Percentiles rank a stretch among this genome's conserved stretches.
Conservation (phyloP, 2,329 filamentous ascomycete genomes). For the Fusarium palustre region DNA sequence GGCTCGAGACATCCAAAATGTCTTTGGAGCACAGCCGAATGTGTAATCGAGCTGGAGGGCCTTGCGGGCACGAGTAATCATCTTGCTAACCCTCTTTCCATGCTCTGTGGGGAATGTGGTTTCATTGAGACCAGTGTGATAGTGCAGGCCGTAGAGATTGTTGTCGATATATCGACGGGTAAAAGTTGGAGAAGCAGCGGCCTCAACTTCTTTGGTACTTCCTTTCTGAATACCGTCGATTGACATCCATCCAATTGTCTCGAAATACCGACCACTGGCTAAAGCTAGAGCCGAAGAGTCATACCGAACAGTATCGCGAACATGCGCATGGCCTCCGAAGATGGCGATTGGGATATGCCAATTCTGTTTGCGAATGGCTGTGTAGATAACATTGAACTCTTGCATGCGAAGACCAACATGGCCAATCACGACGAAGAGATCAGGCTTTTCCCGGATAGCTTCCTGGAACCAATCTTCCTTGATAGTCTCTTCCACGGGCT, state of each 20-base stretch:
- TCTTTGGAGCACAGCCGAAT: constrained; percentile 85
- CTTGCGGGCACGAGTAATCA: constrained; percentile 77
- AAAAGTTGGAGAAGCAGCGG: constrained; percentile 67
- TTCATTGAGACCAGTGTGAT: constrained; percentile 80
- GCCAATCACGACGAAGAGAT: constrained; percentile 87
- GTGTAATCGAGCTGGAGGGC: constrained; percentile 77
- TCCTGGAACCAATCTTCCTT: constrained; percentile 90
- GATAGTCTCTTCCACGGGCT: constrained; percentile 81
- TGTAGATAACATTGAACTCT: constrained; percentile 83
- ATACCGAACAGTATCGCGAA: constrained; percentile 84
- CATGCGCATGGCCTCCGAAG: constrained; percentile 91
- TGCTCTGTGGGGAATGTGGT: constrained; percentile 80
- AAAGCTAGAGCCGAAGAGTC: constrained; percentile 83
- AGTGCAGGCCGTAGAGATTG: constrained; percentile 84
- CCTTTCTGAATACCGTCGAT: constrained; percentile 70
- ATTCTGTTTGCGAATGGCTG: constrained; percentile 79
- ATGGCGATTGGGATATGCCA: constrained; percentile 90
- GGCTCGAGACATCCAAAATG: constrained; percentile 84
- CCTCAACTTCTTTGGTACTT: constrained; percentile 42
- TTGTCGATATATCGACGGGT: constrained; percentile 91
- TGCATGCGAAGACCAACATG: constrained; percentile 85
- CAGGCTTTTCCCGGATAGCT: constrained; percentile 84
- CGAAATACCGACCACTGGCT: constrained; percentile 91
- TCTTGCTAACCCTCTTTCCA: constrained; percentile 76
- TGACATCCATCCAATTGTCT: constrained; percentile 95